Evolutionary conservation across 768 basidiomycete species (phyloP).

Genomic region (Boletus rubroflammeus): DNA sequence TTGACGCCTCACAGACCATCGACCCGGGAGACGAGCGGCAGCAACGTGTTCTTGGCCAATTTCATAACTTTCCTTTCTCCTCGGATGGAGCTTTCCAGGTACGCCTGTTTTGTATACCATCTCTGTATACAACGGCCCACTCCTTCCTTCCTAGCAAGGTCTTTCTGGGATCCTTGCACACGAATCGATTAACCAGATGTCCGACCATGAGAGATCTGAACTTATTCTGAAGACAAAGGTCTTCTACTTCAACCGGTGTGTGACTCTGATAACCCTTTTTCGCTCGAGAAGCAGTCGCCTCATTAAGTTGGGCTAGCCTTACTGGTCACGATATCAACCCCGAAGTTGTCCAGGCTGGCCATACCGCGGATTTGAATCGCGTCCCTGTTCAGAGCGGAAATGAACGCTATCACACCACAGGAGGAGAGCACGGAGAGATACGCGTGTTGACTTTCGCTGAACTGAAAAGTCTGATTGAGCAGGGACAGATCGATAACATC

Average conservation of each 20-base stretch:
- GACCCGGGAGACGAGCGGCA: slow-evolving; percentile 14
- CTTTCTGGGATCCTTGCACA: slow-evolving; percentile 52
- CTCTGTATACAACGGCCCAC: neutral
- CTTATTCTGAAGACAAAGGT: slow-evolving; percentile 52
- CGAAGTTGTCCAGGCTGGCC: slow-evolving; percentile 23
- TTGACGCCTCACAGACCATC: slow-evolving; percentile 3
- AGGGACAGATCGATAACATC: slow-evolving; percentile 67
- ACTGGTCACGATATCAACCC: slow-evolving; percentile 27
- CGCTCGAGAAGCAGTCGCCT: slow-evolving; percentile 32
- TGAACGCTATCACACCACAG: slow-evolving; percentile 13
- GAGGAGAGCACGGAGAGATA: slow-evolving; percentile 29
- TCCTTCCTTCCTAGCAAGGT: slow-evolving; percentile 50
- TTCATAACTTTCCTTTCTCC: slow-evolving; percentile 48
- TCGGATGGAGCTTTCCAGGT: slow-evolving; percentile 62
- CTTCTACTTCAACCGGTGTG: slow-evolving; percentile 71
- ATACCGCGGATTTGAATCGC: slow-evolving; percentile 10
- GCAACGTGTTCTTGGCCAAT: slow-evolving; percentile 29
- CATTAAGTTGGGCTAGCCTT: slow-evolving; percentile 25
- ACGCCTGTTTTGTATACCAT: slow-evolving; percentile 7
- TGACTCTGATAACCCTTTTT: slow-evolving; percentile 3
- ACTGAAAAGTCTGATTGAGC: slow-evolving; percentile 65
- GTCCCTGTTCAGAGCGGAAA: slow-evolving; percentile 19
- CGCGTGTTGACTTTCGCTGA: slow-evolving; percentile 60
- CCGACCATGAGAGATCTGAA: slow-evolving; percentile 42
- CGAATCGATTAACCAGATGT: slow-evolving; percentile 33